Evolutionary conservation across 1,139 yeast species (phyloP).

Genomic region (Geotrichum australiense): DNA sequence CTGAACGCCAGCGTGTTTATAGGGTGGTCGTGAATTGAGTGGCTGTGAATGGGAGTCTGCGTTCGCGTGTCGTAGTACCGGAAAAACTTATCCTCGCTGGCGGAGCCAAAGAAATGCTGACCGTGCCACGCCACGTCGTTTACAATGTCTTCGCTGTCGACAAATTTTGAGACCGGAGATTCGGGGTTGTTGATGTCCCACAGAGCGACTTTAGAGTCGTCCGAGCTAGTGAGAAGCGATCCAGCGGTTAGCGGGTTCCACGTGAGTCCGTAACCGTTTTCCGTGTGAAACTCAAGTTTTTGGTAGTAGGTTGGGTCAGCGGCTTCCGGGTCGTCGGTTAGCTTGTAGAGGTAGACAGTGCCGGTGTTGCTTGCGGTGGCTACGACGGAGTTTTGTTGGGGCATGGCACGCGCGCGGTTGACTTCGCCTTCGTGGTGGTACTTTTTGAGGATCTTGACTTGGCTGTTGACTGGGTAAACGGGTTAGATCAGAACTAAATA

Average conservation of each 20-base stretch:
- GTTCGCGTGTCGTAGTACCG: conserved; percentile 51
- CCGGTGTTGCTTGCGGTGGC: conserved; percentile 82
- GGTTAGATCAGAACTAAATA: conserved; percentile 25
- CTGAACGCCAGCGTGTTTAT: conserved; percentile 64
- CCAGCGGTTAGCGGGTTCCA: conserved; percentile 47
- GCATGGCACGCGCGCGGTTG: conserved; percentile 81
- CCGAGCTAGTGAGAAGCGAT: conserved; percentile 56
- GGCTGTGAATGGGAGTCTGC: conserved; percentile 19
- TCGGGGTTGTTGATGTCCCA: conserved; percentile 40
- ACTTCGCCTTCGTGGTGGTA: conserved; percentile 18
- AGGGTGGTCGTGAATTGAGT: conserved; percentile 35
- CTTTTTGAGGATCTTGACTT: conserved; percentile 32
- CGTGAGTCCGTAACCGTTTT: conserved; percentile 65
- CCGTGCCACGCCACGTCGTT: conserved; percentile 45
- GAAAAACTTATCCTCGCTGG: conserved; percentile 62
- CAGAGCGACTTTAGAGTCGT: conserved; percentile 58
- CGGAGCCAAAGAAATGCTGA: conserved; percentile 53
- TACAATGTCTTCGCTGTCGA: conserved; percentile 31
- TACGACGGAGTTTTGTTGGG: conserved; percentile 61
- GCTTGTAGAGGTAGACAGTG: conserved; percentile 48
- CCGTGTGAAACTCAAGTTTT: conserved; percentile 52
- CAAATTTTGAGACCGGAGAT: conserved; percentile 24
- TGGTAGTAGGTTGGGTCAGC: conserved; percentile 1
- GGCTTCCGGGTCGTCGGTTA: conserved; percentile 1
- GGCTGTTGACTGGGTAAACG: conserved; percentile 23